These are phyloP conservation scores for Wallacemonas sp. DNA, from an alignment of 208 protist genomes.

Conservation along the genomic window DNA sequence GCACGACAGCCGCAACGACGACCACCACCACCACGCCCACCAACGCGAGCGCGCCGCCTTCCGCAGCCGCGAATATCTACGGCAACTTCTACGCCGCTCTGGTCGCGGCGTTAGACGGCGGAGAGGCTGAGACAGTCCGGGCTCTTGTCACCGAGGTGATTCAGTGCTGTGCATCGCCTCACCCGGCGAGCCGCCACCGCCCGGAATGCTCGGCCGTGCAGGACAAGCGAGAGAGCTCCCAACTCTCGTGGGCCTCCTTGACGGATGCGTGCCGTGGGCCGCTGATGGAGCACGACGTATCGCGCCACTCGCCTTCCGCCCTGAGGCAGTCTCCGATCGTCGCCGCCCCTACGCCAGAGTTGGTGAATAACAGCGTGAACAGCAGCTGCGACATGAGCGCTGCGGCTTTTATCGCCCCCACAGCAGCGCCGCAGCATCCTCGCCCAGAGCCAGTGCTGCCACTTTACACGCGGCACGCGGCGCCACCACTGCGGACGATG, in stretches of 20 bases:
- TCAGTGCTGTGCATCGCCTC: constrained; percentile 9
- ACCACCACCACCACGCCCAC: too few relatives aligned
- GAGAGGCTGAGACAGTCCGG: constrained; percentile 10
- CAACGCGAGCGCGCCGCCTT: too few relatives aligned
- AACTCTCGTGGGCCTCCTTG: too few relatives aligned
- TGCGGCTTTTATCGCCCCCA: background rate
- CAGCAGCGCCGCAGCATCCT: too few relatives aligned
- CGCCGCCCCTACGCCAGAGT: background rate
- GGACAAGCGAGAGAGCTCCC: too few relatives aligned
- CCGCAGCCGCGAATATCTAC: background rate
- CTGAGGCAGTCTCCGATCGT: background rate
- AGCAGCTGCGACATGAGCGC: background rate
- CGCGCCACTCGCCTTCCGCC: background rate
- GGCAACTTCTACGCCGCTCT: constrained; percentile 17
- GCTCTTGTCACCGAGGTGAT: background rate
- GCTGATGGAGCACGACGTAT: background rate
- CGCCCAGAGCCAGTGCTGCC: constrained; percentile 1
- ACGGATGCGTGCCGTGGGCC: too few relatives aligned
- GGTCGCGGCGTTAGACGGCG: constrained; percentile 20
- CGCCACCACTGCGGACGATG: background rate
- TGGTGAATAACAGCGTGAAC: constrained; percentile 1
- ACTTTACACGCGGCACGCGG: background rate
- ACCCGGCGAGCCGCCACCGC: too few relatives aligned
- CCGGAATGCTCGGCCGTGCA: too few relatives aligned
- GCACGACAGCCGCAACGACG: too few relatives aligned